Conservation (phyloP, 2,329 filamentous ascomycete genomes). For the Paecilomyces sp. region DNA sequence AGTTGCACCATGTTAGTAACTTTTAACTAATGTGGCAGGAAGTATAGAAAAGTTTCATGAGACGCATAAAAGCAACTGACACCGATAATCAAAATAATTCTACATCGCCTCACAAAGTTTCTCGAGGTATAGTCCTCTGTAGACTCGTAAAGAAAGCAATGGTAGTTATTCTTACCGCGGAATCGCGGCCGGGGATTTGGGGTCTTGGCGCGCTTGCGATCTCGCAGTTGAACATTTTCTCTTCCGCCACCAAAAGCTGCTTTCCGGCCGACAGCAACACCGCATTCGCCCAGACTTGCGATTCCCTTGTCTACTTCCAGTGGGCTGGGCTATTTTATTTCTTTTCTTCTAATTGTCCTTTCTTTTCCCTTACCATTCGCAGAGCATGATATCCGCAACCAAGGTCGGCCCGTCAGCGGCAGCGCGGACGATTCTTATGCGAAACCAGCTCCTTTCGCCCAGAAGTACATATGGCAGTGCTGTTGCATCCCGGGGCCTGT, state of each 20-base stretch:
- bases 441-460: slow-evolving; percentile 24
- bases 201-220: slow-evolving; percentile 23
- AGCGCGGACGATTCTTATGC: slow-evolving; percentile 29
- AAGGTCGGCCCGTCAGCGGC: slow-evolving; percentile 25
- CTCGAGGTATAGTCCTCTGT: background rate
- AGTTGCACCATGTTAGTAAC: no score
- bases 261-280: slow-evolving; percentile 1
- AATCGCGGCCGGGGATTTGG: slow-evolving; percentile 23
- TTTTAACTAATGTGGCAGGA: no score
- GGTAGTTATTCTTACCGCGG: slow-evolving; percentile 2
- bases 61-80: no score
- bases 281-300: slow-evolving; percentile 1
- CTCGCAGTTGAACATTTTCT: slow-evolving; percentile 13
- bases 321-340: background rate
- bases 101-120: no score
- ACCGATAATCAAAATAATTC: no score
- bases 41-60: no score
- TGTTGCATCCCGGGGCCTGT: slow-evolving; percentile 23
- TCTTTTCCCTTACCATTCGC: slow-evolving; percentile 7
- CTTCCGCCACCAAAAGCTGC: slow-evolving; percentile 4
- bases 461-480: slow-evolving; percentile 21
- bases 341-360: slow-evolving; percentile 27
- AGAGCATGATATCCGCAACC: slow-evolving; percentile 34
- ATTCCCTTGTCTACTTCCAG: slow-evolving; percentile 25
- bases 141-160: background rate